Conservation (phyloP, 1,284 basidiomycete species). For the Golubevia sp. region DNA sequence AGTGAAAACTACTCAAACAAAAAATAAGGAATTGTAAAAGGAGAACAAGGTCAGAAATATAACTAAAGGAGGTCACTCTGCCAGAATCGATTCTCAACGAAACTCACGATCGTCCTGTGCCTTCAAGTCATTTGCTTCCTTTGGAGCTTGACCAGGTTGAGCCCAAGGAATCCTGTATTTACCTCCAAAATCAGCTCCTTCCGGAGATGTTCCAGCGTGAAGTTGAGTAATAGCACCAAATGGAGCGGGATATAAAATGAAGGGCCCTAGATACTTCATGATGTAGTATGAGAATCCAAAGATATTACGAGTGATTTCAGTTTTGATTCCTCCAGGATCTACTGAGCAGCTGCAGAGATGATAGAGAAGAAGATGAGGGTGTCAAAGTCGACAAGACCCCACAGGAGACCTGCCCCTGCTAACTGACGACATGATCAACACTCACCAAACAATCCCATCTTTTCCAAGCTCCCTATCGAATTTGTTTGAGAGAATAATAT, state of each 20-base stretch:
- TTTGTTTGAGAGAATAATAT: constrained; percentile 8
- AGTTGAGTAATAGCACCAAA: constrained; percentile 34
- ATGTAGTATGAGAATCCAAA: constrained; percentile 6
- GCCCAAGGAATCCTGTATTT: constrained; percentile 37
- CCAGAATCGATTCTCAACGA: too few species aligned
- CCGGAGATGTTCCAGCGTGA: constrained; percentile 19
- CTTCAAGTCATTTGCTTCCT: constrained; percentile 11
- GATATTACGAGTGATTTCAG: constrained; percentile 9
- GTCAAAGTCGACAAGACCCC: too few species aligned
- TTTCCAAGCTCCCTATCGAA: constrained; percentile 8
- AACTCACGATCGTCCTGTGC: background rate
- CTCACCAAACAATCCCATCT: constrained; percentile 18
- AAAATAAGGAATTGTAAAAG: too few species aligned
- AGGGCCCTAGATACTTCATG: constrained; percentile 14
- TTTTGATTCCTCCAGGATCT: constrained; percentile 27
- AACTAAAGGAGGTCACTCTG: too few species aligned
- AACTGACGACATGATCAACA: too few species aligned
- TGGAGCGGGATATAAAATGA: constrained; percentile 15
- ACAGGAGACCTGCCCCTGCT: too few species aligned
- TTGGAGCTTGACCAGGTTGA: constrained; percentile 13
- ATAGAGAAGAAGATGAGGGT: too few species aligned
- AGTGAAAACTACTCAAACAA: too few species aligned
- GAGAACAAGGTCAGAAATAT: too few species aligned
- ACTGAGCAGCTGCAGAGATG: constrained; percentile 13
- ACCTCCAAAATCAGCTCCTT: constrained; percentile 14